Base-by-base conservation (phyloP, 2,329 filamentous ascomycete genomes). In the Trichophyton equinum region DNA sequence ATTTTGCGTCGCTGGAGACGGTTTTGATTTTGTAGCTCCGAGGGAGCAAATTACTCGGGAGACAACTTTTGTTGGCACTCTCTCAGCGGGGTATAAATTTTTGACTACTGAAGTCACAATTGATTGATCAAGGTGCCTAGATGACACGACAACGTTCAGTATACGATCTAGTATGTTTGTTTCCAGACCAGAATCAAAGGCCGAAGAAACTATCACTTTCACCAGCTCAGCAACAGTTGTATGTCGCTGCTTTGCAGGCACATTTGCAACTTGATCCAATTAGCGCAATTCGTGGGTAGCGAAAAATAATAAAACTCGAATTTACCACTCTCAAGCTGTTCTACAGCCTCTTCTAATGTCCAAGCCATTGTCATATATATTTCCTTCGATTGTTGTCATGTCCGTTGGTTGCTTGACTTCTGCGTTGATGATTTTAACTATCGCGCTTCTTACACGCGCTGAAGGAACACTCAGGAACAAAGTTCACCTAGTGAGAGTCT, bases 21-120 rank as follows among this genome's bases (percentile, higher is more conserved):
- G 86, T 71, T 91, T 95, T 60, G 83, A 79, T 70, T 84, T 83
- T 67, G 88, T 89, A 68, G 90, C 86, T 2, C 90, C 89, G n/a
- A 95, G 78, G 56, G 82, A 83, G 59, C 85, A 85, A 22, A 94
- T 80, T 8, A 91, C 75, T 62, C 82, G 84, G 57, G 89, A 77
- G 57, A 88, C 76, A 46, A 84, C 72, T 61, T 82, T 77, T 38
- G 81, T 77, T 11, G 81, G 71, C n/a, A 95, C 79, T 47, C 78
- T 79, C 44, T 79, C 78, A n/a, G 81, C 79, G 1, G 90, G 89
- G 71, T 92, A 95, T 57, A 95, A 76, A 63, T 87, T 88, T 64
- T 85, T 88, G 67, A 90, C 74, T 57, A 95, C 76, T 30, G 79
- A 81, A 13, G 82, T 84, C 30, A 86, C 78, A 65, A 85, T 90